These are phyloP conservation scores for Mediolabrus comicus DNA, from an alignment of 108 stramenopile species.

Conservation along the genomic window DNA sequence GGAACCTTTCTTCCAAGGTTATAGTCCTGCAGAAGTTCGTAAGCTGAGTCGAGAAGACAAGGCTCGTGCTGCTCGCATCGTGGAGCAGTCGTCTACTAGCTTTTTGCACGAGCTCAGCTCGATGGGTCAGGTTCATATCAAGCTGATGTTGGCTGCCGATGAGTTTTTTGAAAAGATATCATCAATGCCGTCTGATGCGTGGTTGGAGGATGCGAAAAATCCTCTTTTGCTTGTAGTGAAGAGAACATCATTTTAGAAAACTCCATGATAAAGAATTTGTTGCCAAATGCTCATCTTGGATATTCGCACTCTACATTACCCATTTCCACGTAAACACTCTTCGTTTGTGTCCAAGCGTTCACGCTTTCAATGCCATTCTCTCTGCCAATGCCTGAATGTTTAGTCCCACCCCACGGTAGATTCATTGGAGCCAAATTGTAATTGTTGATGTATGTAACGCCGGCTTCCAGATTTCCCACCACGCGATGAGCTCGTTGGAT, in stretches of 20 bases:
- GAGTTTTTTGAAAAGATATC: conserved; percentile 39
- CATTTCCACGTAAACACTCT: conserved; percentile 57
- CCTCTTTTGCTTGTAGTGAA: conserved; percentile 23
- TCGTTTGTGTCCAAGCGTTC: conserved; percentile 47
- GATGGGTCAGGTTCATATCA: conserved; percentile 38
- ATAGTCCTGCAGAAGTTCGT: conserved; percentile 43
- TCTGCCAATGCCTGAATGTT: conserved; percentile 63
- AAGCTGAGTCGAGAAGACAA: conserved; percentile 44
- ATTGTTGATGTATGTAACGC: conserved; percentile 70
- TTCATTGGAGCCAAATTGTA: conserved; percentile 58
- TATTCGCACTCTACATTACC: conserved; percentile 27
- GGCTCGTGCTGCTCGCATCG: conserved; percentile 30
- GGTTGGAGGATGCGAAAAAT: conserved; percentile 33
- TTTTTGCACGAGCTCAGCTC: conserved; percentile 29
- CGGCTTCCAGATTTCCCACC: conserved; percentile 51
- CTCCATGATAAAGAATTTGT: neutral
- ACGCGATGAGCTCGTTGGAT: conserved; percentile 58
- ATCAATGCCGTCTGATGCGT: conserved; percentile 12
- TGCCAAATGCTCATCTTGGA: conserved; percentile 9
- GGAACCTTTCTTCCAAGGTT: conserved; percentile 47
- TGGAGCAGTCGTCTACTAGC: conserved; percentile 32
- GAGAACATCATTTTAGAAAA: conserved; percentile 5
- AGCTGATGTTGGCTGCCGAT: conserved; percentile 33
- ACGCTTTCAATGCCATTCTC: conserved; percentile 58
- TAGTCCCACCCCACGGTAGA: conserved; percentile 56